Conservation (phyloP, 208 protist species). For the Histomonas meleagridis region DNA sequence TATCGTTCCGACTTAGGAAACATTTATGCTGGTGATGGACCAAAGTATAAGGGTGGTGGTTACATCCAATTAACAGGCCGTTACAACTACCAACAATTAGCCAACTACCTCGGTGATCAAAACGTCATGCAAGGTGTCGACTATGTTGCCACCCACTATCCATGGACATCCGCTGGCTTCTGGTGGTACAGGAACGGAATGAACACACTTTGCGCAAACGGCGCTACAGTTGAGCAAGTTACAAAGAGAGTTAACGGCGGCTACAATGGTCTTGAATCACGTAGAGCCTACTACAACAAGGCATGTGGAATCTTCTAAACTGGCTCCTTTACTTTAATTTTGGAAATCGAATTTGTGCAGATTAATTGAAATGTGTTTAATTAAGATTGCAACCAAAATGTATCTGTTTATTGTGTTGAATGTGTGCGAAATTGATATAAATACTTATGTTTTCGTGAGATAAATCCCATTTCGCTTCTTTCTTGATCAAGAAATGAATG, state of each 20-base stretch:
- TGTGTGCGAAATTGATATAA: too few species aligned
- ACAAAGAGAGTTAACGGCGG: constrained; percentile 32
- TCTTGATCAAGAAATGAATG: too few species aligned
- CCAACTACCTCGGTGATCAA: background rate
- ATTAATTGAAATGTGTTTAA: too few species aligned
- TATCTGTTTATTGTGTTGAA: too few species aligned
- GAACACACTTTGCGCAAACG: background rate
- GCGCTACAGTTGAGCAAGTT: background rate
- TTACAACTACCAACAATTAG: constrained; percentile 1
- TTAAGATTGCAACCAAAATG: too few species aligned
- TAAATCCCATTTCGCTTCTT: too few species aligned
- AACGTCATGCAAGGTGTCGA: background rate
- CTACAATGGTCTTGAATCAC: background rate
- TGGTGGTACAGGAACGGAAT: constrained; percentile 32
- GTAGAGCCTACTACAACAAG: background rate
- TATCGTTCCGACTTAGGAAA: background rate
- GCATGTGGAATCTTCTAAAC: constrained; percentile 9
- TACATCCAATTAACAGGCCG: constrained; percentile 34
- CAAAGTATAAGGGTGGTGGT: constrained; percentile 24
- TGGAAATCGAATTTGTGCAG: too few species aligned
- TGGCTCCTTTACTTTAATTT: too few species aligned
- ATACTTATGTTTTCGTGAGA: too few species aligned
- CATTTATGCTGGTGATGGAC: constrained; percentile 29
- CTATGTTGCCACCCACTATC: constrained; percentile 16
- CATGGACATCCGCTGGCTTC: constrained; percentile 35